These are phyloP conservation scores for Sugiyamaella castrensis DNA, from an alignment of 1,139 yeast genomes.

Conservation along the genomic window DNA sequence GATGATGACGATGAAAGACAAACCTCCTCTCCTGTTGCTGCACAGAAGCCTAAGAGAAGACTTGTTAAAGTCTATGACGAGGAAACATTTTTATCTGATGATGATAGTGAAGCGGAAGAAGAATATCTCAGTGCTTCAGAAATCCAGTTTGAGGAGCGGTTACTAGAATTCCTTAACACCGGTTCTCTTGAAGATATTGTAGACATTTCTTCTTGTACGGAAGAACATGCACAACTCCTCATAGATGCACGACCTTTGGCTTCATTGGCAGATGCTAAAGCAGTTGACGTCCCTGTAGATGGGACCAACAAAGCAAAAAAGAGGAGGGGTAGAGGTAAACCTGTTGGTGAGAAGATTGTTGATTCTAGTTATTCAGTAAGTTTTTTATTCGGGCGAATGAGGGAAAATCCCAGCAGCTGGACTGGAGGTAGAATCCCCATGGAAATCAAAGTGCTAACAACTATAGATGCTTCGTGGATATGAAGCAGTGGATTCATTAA, in stretches of 20 bases:
- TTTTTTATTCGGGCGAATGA: constrained; percentile 2
- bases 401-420: constrained; percentile 6
- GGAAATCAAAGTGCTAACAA: neutral
- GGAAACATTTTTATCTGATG: constrained; percentile 21
- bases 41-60: constrained; percentile 15
- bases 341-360: constrained; percentile 71
- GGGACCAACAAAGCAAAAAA: constrained; percentile 33
- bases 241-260: constrained; percentile 65
- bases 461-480: constrained; percentile 74
- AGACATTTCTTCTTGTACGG: constrained; percentile 72
- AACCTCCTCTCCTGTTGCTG: constrained; percentile 1
- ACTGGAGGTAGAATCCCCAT: no score
- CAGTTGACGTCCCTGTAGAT: constrained; percentile 31
- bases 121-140: constrained; percentile 45
- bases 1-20: constrained; percentile 15
- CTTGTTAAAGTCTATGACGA: constrained; percentile 31
- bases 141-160: constrained; percentile 56
- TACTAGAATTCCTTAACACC: constrained; percentile 72
- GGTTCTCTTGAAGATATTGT: constrained; percentile 73
- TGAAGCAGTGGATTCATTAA: constrained; percentile 87
- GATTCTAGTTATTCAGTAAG: constrained; percentile 53
- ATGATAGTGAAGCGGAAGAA: constrained; percentile 36
- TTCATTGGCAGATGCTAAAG: constrained; percentile 52
- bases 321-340: constrained; percentile 46
- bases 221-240: constrained; percentile 62